Percentiles rank a stretch among this genome's conserved stretches.
Conservation (phyloP, 495 filamentous ascomycete genomes). For the Aspergillus sparsus region DNA sequence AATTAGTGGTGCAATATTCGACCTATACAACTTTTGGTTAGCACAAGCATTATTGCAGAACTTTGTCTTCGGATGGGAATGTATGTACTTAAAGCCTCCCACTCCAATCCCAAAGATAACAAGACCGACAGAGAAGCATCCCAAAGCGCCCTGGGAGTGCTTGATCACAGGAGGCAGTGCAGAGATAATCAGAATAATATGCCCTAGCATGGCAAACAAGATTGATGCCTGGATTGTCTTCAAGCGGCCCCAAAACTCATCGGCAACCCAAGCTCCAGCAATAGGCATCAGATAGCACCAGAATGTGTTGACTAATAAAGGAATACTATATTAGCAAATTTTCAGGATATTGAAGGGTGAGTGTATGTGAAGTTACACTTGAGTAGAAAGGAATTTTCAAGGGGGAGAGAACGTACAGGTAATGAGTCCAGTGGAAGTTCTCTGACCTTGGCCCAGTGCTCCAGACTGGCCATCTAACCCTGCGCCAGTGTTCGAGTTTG, state of each 20-base stretch:
- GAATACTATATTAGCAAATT: not conserved
- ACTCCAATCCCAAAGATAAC: conserved; percentile 52
- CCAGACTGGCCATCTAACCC: conserved; percentile 57
- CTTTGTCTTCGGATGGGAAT: not conserved
- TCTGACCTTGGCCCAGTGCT: conserved; percentile 67
- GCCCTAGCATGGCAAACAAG: conserved; percentile 61
- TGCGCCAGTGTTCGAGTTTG: conserved; percentile 60
- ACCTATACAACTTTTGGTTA: conserved; percentile 31
- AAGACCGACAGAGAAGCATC: conserved; percentile 63
- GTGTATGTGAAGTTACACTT: not conserved
- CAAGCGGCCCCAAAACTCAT: conserved; percentile 70
- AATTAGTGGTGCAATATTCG: conserved; percentile 64
- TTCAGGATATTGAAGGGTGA: not conserved
- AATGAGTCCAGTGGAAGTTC: conserved; percentile 63
- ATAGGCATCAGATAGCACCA: conserved; percentile 74
- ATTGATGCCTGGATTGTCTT: conserved; percentile 65
- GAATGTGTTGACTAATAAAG: conserved; percentile 59
- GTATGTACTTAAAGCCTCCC: conserved; percentile 54
- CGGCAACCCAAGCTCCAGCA: conserved; percentile 69
- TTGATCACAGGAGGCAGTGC: conserved; percentile 62
- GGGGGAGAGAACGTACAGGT: conserved; percentile 32
- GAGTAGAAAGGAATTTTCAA: not conserved
- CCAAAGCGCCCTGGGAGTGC: conserved; percentile 48
- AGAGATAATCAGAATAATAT: conserved; percentile 64
- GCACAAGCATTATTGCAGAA: not conserved